phyloP scores from a whole-genome alignment of 2,329 filamentous ascomycete species.

The Nigrospora sphaerica region DNA sequence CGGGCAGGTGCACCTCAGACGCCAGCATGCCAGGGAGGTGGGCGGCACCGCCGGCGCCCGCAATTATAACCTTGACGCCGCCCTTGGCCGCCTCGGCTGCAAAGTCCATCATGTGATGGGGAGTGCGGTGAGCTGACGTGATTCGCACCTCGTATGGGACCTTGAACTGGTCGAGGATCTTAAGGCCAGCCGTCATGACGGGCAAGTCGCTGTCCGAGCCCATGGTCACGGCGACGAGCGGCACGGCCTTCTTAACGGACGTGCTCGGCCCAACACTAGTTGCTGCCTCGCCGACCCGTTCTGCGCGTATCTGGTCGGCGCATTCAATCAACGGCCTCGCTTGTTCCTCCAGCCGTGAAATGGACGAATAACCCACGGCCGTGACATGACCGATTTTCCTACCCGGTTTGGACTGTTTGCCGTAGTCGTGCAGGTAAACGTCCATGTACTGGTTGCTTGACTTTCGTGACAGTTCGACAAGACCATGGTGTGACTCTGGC shows the following conservation, averaged over 20 bases:
- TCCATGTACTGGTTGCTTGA: slow-evolving; percentile 38
- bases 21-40: slow-evolving; percentile 71
- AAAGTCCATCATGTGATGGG: slow-evolving; percentile 61
- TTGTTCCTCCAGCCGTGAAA: slow-evolving; percentile 50
- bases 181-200: slow-evolving; percentile 57
- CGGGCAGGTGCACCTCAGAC: slow-evolving; percentile 62
- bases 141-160: slow-evolving; percentile 69
- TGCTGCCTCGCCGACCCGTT: slow-evolving; percentile 36
- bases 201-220: slow-evolving; percentile 73
- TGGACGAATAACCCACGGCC: slow-evolving; percentile 61
- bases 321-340: slow-evolving; percentile 63
- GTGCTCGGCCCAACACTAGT: slow-evolving; percentile 8
- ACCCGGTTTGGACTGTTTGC: slow-evolving; percentile 78
- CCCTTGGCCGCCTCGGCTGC: slow-evolving; percentile 55
- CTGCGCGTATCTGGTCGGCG: slow-evolving; percentile 52
- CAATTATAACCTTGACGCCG: slow-evolving; percentile 68
- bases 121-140: slow-evolving; percentile 74
- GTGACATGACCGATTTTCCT: slow-evolving; percentile 97
- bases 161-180: slow-evolving; percentile 60
- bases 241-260: slow-evolving; percentile 23
- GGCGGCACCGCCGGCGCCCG: slow-evolving; percentile 68
- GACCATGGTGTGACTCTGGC: slow-evolving; percentile 51
- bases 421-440: slow-evolving; percentile 75
- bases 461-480: slow-evolving; percentile 38
- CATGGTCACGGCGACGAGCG: slow-evolving; percentile 73